A percentile compares a stretch with the other conserved stretches of the same genome.
Evolutionary conservation across 1,139 yeast species (phyloP).

Genomic region (Insectozyma bohioensis): DNA sequence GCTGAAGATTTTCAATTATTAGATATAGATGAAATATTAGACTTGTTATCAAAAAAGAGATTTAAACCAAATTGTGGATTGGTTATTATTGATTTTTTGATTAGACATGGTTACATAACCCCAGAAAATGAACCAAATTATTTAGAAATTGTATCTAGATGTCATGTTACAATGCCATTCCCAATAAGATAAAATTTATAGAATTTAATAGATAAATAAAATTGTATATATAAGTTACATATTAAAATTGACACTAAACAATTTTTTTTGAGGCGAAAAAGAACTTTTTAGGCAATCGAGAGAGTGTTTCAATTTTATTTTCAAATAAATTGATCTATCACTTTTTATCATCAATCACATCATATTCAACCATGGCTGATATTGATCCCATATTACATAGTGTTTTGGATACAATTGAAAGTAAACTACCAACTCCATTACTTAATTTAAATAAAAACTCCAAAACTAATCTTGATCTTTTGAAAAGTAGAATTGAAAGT

Average conservation of each 20-base stretch:
- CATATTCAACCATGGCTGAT: slow-evolving; percentile 1
- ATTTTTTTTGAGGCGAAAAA: too few relatives aligned
- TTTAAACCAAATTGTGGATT: slow-evolving; percentile 91
- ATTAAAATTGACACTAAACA: too few relatives aligned
- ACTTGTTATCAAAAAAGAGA: slow-evolving; percentile 48
- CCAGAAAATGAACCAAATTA: slow-evolving; percentile 64
- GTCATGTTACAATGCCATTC: slow-evolving; percentile 72
- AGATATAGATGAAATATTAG: slow-evolving; percentile 55
- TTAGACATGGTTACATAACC: slow-evolving; percentile 73
- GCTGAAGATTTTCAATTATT: slow-evolving; percentile 70
- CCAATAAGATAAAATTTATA: slow-evolving; percentile 49
- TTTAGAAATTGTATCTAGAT: slow-evolving; percentile 52
- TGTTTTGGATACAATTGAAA: slow-evolving; percentile 7
- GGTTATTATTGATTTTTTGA: slow-evolving; percentile 76
- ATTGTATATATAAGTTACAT: too few relatives aligned
- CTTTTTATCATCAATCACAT: too few relatives aligned
- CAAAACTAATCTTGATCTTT: slow-evolving; percentile 1
- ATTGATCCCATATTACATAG: slow-evolving; percentile 6
- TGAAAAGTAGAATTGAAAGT: slow-evolving; percentile 4
- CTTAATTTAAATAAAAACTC: neutral
- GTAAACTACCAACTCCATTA: slow-evolving; percentile 5
- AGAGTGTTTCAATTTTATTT: too few relatives aligned
- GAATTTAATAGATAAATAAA: too few relatives aligned
- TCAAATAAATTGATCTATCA: too few relatives aligned
- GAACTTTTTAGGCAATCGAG: too few relatives aligned